Percentiles rank a stretch among this genome's conserved stretches.
Conservation (phyloP, 352 stramenopile species). For the Peronospora belbahrii region DNA sequence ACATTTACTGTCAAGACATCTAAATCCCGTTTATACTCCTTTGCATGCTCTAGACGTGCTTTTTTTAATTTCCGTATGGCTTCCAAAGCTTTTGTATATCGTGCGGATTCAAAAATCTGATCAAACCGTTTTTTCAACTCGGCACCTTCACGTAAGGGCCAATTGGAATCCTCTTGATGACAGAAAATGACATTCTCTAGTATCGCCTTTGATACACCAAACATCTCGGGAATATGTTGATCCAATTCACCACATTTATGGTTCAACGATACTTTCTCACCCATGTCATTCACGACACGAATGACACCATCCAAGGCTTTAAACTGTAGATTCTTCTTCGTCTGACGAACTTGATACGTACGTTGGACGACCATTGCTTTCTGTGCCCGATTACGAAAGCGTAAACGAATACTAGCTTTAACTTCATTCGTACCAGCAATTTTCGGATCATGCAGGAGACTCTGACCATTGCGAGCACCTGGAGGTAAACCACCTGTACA, state of each 20-base stretch:
- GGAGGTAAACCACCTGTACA: constrained; percentile 93
- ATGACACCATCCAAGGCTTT: constrained; percentile 96
- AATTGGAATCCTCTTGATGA: constrained; percentile 97
- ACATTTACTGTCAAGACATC: constrained; percentile 86
- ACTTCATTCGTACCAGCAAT: constrained; percentile 89
- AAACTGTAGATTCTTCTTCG: constrained; percentile 88
- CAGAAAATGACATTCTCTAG: constrained; percentile 99
- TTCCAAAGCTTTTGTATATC: constrained; percentile 98
- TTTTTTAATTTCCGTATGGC: constrained; percentile 93
- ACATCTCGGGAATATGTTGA: constrained; percentile 88
- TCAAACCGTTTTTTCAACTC: constrained; percentile 99
- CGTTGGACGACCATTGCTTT: constrained; percentile 89
- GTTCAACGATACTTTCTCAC: constrained; percentile 86
- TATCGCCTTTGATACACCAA: constrained; percentile 96
- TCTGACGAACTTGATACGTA: constrained; percentile 92
- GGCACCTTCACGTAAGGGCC: constrained; percentile 92
- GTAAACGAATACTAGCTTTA: constrained; percentile 81
- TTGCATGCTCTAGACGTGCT: constrained; percentile 57
- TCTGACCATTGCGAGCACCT: constrained; percentile 80
- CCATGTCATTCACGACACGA: constrained; percentile 83
- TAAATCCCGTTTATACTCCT: constrained; percentile 93
- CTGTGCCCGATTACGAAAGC: constrained; percentile 89
- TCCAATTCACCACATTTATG: constrained; percentile 96
- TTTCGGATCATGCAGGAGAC: constrained; percentile 96
- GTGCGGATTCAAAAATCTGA: constrained; percentile 98